phyloP scores from a whole-genome alignment of 257 asterid species.

The Apocynum venetum region DNA sequence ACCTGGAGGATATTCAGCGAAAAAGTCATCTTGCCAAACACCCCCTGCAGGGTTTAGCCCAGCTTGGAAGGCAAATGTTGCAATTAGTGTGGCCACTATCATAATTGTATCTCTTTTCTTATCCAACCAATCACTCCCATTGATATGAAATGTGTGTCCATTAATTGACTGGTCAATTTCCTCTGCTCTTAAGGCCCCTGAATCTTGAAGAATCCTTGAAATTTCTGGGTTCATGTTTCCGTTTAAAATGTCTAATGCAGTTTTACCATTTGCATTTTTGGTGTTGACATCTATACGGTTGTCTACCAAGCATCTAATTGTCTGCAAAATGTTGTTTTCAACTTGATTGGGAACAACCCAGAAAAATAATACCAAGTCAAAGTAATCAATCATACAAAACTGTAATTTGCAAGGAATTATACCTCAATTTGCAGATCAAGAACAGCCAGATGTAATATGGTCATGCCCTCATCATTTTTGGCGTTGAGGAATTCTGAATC shows the following conservation, averaged over 20 bases:
- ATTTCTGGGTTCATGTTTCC: not conserved
- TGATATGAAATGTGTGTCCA: too few relatives aligned
- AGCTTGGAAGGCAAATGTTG: constrained; percentile 20
- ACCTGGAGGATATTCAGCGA: too few relatives aligned
- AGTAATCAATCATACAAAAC: too few relatives aligned
- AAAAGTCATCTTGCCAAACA: constrained; percentile 15
- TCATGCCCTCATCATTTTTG: constrained; percentile 36
- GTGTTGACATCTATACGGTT: constrained; percentile 4
- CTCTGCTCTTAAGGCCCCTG: not conserved
- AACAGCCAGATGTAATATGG: constrained; percentile 27
- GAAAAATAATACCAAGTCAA: too few relatives aligned
- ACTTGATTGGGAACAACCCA: not conserved
- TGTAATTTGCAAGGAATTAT: not conserved
- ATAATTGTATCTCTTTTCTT: constrained; percentile 12
- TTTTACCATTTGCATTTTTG: constrained; percentile 15
- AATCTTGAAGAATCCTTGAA: not conserved
- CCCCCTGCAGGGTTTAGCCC: constrained; percentile 29
- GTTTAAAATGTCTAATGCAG: constrained; percentile 4
- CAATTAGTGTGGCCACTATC: constrained; percentile 15
- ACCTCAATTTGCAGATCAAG: constrained; percentile 18
- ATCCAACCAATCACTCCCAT: not conserved
- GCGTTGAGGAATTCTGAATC: constrained; percentile 18
- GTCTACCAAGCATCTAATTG: not conserved
- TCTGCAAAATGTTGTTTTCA: constrained; percentile 8
- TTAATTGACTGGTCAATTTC: not conserved